Conservation (phyloP, 2,329 filamentous ascomycete genomes). For the Calonectria pseudoturangicola region DNA sequence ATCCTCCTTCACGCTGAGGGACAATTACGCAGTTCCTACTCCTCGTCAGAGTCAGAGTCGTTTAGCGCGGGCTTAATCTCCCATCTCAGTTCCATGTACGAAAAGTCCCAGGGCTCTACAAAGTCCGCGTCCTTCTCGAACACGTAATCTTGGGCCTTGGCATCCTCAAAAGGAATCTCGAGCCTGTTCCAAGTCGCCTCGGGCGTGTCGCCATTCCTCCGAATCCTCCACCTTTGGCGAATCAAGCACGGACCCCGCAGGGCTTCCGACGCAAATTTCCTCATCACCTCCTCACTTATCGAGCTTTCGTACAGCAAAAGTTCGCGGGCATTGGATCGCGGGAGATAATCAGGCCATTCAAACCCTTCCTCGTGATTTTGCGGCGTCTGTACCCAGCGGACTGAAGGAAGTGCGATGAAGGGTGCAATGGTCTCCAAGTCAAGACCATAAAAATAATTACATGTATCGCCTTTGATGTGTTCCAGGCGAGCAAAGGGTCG, state of each 20-base stretch:
- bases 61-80: not conserved
- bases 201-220: not conserved
- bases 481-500: not conserved
- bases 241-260: not conserved
- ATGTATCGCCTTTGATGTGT: not conserved
- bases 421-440: not conserved
- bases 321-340: not conserved
- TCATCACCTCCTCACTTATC: not conserved
- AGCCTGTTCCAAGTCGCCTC: not conserved
- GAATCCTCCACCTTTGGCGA: not conserved
- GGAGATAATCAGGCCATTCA: not conserved
- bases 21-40: too few relatives aligned
- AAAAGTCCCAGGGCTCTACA: not conserved
- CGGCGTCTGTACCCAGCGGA: not conserved
- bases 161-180: not conserved
- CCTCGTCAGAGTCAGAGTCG: not conserved
- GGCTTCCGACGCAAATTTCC: not conserved
- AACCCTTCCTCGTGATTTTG: conserved; percentile 4
- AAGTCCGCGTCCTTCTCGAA: not conserved
- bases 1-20: too few relatives aligned
- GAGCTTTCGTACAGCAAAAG: not conserved
- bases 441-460: not conserved
- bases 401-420: not conserved
- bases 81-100: not conserved
- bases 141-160: not conserved